A percentile compares a stretch with the other conserved stretches of the same genome.
Conservation (phyloP, 768 basidiomycete species). For the Phaeotremella skinneri region DNA sequence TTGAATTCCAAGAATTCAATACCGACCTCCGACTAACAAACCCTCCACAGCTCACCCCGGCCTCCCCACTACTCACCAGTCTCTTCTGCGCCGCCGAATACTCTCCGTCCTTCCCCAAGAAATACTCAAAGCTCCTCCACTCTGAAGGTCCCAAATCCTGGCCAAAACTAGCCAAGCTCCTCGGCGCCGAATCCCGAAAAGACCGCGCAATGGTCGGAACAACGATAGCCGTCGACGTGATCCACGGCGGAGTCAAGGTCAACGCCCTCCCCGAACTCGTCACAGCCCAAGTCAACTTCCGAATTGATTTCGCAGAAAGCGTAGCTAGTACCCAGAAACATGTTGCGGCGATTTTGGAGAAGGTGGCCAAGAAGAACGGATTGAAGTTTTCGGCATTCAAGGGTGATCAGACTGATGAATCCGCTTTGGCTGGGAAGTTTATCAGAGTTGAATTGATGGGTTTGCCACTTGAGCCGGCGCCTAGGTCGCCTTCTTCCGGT, state of each 20-base stretch:
- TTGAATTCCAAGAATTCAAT: background rate
- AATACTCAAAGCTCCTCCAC: slow-evolving; percentile 32
- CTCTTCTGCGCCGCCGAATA: slow-evolving; percentile 40
- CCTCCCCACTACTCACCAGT: slow-evolving; percentile 40
- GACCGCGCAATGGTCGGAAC: slow-evolving; percentile 39
- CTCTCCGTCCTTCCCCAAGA: slow-evolving; percentile 37
- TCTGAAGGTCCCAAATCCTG: slow-evolving; percentile 26
- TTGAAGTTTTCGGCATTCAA: slow-evolving; percentile 27
- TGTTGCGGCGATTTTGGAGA: slow-evolving; percentile 22
- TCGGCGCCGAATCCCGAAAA: slow-evolving; percentile 12
- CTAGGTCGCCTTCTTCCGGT: slow-evolving; percentile 38
- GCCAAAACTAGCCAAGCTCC: slow-evolving; percentile 30
- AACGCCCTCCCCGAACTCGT: slow-evolving; percentile 47
- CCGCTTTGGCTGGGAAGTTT: slow-evolving; percentile 23
- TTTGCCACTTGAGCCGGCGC: slow-evolving; percentile 42
- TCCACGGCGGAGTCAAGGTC: slow-evolving; percentile 48
- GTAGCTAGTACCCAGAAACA: slow-evolving; percentile 36
- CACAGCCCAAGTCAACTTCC: slow-evolving; percentile 41
- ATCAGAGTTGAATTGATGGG: slow-evolving; percentile 39
- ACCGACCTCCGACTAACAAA: background rate
- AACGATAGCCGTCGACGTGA: slow-evolving; percentile 47
- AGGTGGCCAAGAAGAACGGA: slow-evolving; percentile 31
- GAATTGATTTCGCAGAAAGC: slow-evolving; percentile 46
- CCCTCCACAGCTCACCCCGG: slow-evolving; percentile 31
- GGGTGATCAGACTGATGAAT: slow-evolving; percentile 8